These are phyloP conservation scores for Kwoniella bestiolae DNA, from an alignment of 768 basidiomycete species.

Conservation along the genomic window DNA sequence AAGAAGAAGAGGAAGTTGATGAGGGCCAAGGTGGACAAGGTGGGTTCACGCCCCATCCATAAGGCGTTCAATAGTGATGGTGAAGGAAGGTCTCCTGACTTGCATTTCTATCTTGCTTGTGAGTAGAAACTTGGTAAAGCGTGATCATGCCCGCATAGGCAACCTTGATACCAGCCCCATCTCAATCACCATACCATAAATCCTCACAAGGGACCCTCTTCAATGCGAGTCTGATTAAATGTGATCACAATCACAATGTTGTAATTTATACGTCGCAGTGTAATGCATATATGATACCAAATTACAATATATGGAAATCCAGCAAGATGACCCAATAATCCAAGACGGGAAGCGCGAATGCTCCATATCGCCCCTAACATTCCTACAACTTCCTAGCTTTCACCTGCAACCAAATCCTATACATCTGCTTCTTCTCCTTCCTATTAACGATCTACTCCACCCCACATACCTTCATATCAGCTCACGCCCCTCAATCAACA, in stretches of 20 bases:
- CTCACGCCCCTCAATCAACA: background rate
- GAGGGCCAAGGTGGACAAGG: slow-evolving; percentile 47
- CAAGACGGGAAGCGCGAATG: too few species aligned
- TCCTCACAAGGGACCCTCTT: too few species aligned
- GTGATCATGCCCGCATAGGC: background rate
- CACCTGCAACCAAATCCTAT: slow-evolving; percentile 63
- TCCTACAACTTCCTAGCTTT: slow-evolving; percentile 53
- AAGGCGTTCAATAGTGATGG: too few species aligned
- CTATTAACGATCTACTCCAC: slow-evolving; percentile 73
- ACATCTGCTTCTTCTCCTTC: slow-evolving; percentile 95
- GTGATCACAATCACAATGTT: too few species aligned
- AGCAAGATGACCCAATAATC: background rate
- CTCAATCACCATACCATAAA: too few species aligned
- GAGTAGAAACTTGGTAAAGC: slow-evolving; percentile 19
- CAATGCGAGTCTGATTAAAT: too few species aligned
- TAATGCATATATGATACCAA: background rate
- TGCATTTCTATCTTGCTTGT: too few species aligned
- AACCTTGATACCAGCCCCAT: too few species aligned
- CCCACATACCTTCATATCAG: background rate
- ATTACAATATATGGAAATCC: background rate
- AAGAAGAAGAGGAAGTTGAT: slow-evolving; percentile 45
- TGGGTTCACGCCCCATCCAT: slow-evolving; percentile 14
- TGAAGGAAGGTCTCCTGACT: too few species aligned
- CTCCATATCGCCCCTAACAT: too few species aligned
- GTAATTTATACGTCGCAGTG: background rate